phyloP scores from a whole-genome alignment of 1,284 basidiomycete genomes.

The Gymnopus androsaceus region DNA sequence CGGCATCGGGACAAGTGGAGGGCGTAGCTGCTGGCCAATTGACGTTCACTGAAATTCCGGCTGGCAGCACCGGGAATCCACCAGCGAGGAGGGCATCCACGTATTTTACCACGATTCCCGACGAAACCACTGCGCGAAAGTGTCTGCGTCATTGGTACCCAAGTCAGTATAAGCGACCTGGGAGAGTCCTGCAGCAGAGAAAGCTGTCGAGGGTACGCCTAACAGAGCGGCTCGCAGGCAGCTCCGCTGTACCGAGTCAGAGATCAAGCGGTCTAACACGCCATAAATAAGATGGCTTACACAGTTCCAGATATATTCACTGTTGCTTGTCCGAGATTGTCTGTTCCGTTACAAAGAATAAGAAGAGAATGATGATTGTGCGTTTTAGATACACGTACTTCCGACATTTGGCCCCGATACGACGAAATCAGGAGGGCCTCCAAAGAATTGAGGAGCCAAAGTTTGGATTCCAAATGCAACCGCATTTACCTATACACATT shows the following conservation, averaged over 20 bases:
- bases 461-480: conserved; percentile 40
- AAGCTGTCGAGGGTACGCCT: conserved; percentile 51
- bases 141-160: conserved; percentile 30
- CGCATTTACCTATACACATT: no score
- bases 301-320: conserved; percentile 47
- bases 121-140: conserved; percentile 42
- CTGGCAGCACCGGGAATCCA: conserved; percentile 37
- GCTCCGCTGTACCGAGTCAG: conserved; percentile 39
- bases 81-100: conserved; percentile 37
- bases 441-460: conserved; percentile 38
- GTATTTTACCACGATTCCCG: conserved; percentile 43
- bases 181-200: conserved; percentile 41
- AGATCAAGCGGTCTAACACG: background rate
- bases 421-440: conserved; percentile 39
- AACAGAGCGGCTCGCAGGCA: conserved; percentile 46
- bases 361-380: no score
- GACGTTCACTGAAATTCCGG: conserved; percentile 47
- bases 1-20: conserved; percentile 37
- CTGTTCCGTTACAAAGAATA: no score
- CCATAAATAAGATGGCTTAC: conserved; percentile 31
- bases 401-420: conserved; percentile 47
- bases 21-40: conserved; percentile 44
- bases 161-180: conserved; percentile 50
- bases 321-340: conserved; percentile 36
- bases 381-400: no score